Conservation (phyloP, 352 stramenopile species). For the Globisporangium heterothallicum region DNA sequence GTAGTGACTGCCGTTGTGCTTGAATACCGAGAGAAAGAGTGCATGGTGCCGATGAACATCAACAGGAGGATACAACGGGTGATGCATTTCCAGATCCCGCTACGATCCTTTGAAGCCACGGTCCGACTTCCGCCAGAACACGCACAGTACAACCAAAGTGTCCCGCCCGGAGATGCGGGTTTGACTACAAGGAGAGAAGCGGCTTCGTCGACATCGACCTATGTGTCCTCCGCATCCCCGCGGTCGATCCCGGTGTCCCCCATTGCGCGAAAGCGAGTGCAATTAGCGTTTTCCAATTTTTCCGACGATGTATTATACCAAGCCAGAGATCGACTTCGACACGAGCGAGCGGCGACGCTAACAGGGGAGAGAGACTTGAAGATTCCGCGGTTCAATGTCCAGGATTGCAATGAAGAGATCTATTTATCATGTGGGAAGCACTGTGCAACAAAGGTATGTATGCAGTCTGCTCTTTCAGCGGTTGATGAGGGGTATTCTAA, state of each 20-base stretch:
- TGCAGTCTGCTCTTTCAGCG: background rate
- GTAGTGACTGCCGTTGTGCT: constrained; percentile 80
- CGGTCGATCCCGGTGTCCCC: constrained; percentile 84
- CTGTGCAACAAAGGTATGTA: constrained; percentile 68
- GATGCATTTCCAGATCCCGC: constrained; percentile 85
- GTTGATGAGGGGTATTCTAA: background rate
- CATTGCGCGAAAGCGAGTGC: constrained; percentile 56
- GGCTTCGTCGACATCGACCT: constrained; percentile 2
- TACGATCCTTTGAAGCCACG: constrained; percentile 80
- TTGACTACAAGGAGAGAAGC: background rate
- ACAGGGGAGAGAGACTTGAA: constrained; percentile 46
- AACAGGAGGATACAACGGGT: constrained; percentile 83
- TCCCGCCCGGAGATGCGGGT: background rate
- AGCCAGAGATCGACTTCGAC: constrained; percentile 64
- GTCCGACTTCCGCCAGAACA: constrained; percentile 58
- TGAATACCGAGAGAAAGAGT: constrained; percentile 84
- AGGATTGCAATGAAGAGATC: constrained; percentile 83
- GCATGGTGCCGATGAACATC: constrained; percentile 74
- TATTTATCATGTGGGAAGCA: constrained; percentile 81
- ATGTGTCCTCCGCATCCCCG: constrained; percentile 47
- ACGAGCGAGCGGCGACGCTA: constrained; percentile 67
- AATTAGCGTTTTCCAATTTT: constrained; percentile 77
- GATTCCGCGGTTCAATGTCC: constrained; percentile 69
- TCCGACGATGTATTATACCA: constrained; percentile 84
- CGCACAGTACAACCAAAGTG: constrained; percentile 24